Evolutionary conservation across 2,329 filamentous ascomycete genomes (phyloP), one percentile per base, ranked within the genome.

Genomic region (Venturia nashicola): DNA sequence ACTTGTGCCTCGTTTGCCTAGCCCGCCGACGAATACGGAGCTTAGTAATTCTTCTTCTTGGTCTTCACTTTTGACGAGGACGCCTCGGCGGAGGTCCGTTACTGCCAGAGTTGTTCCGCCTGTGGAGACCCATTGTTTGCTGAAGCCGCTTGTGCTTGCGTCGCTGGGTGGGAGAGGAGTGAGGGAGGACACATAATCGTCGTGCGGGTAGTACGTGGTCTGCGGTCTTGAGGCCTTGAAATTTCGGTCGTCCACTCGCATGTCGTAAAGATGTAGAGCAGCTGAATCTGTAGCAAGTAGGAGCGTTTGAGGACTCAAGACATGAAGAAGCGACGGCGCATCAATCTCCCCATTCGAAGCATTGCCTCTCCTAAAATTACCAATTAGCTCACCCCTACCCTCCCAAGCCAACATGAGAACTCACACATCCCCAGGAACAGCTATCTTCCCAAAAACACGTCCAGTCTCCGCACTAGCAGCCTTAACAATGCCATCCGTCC

Each of bases 51-150:
- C 91, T 68, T 97, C 92, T 70, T 95, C 94, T 72, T 97, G 94
- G 70, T 97, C 91, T 72, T 97, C 94, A 68, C 91, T 96, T 65
- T 88, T 88, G 3, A 92, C 88, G 54, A 97, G 78, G 6, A 97
- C 90, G 16, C 93, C 93, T 59, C 90, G 83, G 32, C 93, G 85
- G 55, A 97, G 79, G 73, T 99, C 94, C 0, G 91, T 96, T 44
- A 97, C 87, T 1, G 91, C 90, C 23, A 99, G 78, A 0, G 93
- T 97, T 1, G 90, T 93, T 55, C 91, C 92, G 42, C 94, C 94
- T 0, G 92, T 97, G 44, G 89, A 94, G 62, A 97, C 83, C 89
- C 91, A 99, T 76, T 97, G 93, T 76, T 96, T 96, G 70, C 90
- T 86, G 73, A 90, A 93, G 5, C 92, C 92, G 20, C 88, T 93